phyloP scores from a whole-genome alignment of 345 rosid genomes.

The Eucalyptus cloeziana region DNA sequence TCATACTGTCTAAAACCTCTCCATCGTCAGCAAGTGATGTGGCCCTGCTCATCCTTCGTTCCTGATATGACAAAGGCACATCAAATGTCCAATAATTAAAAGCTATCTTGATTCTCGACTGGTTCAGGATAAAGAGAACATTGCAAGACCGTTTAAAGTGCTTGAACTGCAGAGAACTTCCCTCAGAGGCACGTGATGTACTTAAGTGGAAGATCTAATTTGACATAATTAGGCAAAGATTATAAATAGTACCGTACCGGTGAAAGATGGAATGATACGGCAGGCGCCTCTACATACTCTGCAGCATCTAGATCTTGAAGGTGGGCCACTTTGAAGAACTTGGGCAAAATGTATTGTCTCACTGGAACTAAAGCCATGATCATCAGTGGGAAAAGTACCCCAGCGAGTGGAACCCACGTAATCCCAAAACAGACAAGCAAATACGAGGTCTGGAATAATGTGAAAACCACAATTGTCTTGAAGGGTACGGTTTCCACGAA shows the following conservation, averaged over 20 bases:
- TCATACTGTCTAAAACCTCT: conserved; percentile 70
- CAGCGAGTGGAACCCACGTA: conserved; percentile 91
- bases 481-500: conserved; percentile 89
- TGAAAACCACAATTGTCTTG: conserved; percentile 59
- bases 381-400: conserved; percentile 81
- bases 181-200: not conserved
- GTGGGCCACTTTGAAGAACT: conserved; percentile 77
- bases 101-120: not conserved
- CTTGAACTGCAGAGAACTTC: not conserved
- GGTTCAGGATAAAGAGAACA: not conserved
- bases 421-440: conserved; percentile 79
- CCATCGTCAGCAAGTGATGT: conserved; percentile 58
- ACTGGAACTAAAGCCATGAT: conserved; percentile 92
- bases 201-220: not conserved
- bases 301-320: conserved; percentile 93
- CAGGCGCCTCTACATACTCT: conserved; percentile 87
- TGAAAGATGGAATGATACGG: conserved; percentile 51
- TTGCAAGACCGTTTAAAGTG: not conserved
- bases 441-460: conserved; percentile 71
- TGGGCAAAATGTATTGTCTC: conserved; percentile 72
- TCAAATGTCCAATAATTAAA: not conserved
- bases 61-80: conserved; percentile 13
- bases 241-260: conserved; percentile 20
- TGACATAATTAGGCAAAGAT: not conserved
- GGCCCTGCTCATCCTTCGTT: conserved; percentile 47